Evolutionary conservation across 2,329 filamentous ascomycete species (phyloP), one percentile per base, ranked within the genome.

Genomic region (Karstenula rhodostoma): DNA sequence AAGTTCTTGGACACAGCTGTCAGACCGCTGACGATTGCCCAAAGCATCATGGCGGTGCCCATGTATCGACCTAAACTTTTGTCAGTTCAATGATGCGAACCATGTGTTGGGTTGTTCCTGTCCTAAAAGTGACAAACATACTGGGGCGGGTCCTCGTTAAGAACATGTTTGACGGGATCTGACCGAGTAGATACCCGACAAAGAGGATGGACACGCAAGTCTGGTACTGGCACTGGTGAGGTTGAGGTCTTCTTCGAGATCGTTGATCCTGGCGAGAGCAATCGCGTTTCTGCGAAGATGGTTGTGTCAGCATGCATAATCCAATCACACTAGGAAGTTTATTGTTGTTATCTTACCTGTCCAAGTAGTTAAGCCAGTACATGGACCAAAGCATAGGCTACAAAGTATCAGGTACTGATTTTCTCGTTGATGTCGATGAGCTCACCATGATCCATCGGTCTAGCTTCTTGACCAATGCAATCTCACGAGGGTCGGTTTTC

Each of bases 101-200:
- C 73, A 27, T 71, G 4, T 32, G 8, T 9, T 32, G 29, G 29
- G 29, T 9, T 10, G 29, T n/a, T n/a, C n/a, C n/a, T n/a, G n/a
- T n/a, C n/a, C n/a, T n/a, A n/a, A n/a, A n/a, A n/a, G 29, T 32
- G 29, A 10, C 8, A 32, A 32, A 32, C 29, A 32, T 32, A 37
- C 13, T 15, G 17, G 85, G 86, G 3, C 81, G 77, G 19, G 86
- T 72, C 2, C 82, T 76, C 0, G 85, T 86, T 5, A 88, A 23
- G 6, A 64, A 52, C 42, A 65, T 58, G 25, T 59, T 65, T 3
- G 56, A 57, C 1, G 63, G 63, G 7, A 65, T 29, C 46, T 65
- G 63, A 13, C 43, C 57, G 6, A 60, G 23, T 17, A 64, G 37
- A 33, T 64, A 64, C 15, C 61, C 61, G 22, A 59, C 58, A n/a